Evolutionary conservation across 2,329 filamentous ascomycete species (phyloP), one percentile per base, ranked within the genome.

Genomic region (Diaporthe eres): DNA sequence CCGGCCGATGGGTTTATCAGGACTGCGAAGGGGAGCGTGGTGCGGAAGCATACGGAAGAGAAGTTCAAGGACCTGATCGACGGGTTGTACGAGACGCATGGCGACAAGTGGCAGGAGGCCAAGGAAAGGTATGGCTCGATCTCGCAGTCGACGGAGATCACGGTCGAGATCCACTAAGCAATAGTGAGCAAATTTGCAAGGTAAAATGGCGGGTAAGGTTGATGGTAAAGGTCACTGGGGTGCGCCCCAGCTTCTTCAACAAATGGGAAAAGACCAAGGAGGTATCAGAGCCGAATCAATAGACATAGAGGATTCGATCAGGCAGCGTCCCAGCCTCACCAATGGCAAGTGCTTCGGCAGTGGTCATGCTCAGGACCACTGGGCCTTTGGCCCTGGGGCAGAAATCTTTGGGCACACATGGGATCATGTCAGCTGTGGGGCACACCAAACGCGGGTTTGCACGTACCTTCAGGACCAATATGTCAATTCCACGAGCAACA

Each of bases 81-180:
- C 13, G 49, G 58, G 39, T 58, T 77, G 3, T 80, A 79, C 63
- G 39, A 72, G 61, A 74, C 37, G 34, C 77, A 71, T 57, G 78
- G 79, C 8, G 78, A 80, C 42, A 47, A 67, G 25, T 80, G 78
- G 77, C 77, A 78, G 57, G 78, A 77, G 25, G 70, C 75, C 1
- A 77, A 60, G 68, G 53, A 60, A 75, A 79, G 75, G 22, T 77
- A 77, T n/a, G 74, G 75, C 28, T 77, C 75, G 37, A 77, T 77
- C 39, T 77, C 75, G 15, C 70, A 73, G 53, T 72, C 71, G 53
- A 77, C 75, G 53, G 74, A 71, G 19, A 75, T 77, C 9, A 75
- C 70, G 8, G 74, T 77, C 25, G 75, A 77, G 47, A 28, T 75
- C 13, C 28, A 70, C 65, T 70, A 70, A 49, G 51, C 1, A 31